Percentiles rank a stretch among this genome's conserved stretches.
Conservation (phyloP, 441 rosid genomes). For the Sinapis alba region DNA sequence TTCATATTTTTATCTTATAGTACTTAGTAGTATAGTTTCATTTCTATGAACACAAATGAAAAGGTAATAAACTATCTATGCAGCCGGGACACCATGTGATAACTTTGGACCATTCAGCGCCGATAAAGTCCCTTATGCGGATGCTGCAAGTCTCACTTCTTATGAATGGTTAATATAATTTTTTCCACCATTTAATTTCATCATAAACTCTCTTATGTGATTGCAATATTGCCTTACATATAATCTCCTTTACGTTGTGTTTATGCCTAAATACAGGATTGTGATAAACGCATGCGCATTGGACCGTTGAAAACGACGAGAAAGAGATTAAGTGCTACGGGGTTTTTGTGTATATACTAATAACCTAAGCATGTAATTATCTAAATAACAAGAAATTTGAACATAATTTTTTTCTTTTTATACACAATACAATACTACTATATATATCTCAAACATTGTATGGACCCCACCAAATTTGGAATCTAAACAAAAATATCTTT, state of each 20-base stretch:
- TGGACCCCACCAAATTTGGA: neutral
- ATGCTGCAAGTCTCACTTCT: slow-evolving; percentile 57
- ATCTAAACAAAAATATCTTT: slow-evolving; percentile 8
- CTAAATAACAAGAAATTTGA: slow-evolving; percentile 15
- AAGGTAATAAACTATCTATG: slow-evolving; percentile 18
- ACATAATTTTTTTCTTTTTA: neutral
- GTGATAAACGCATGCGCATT: slow-evolving; percentile 66
- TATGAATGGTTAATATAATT: slow-evolving; percentile 53
- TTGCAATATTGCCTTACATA: neutral
- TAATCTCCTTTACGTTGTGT: neutral
- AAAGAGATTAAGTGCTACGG: neutral
- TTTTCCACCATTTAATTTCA: neutral
- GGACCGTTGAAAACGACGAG: slow-evolving; percentile 61
- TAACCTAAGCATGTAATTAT: slow-evolving; percentile 28
- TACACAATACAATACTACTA: neutral
- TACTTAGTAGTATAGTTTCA: neutral
- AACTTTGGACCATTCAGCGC: slow-evolving; percentile 53
- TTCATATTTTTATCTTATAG: neutral
- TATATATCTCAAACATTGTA: neutral
- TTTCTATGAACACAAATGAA: neutral
- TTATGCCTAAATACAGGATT: slow-evolving; percentile 50
- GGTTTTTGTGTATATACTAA: slow-evolving; percentile 29
- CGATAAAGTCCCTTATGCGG: slow-evolving; percentile 45
- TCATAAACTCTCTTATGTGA: neutral
- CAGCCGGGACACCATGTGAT: slow-evolving; percentile 77